A percentile compares a stretch with the other conserved stretches of the same genome.
These are phyloP conservation scores for Hypoxylon fuscum DNA, from an alignment of 495 filamentous ascomycete species.

Conservation along the genomic window DNA sequence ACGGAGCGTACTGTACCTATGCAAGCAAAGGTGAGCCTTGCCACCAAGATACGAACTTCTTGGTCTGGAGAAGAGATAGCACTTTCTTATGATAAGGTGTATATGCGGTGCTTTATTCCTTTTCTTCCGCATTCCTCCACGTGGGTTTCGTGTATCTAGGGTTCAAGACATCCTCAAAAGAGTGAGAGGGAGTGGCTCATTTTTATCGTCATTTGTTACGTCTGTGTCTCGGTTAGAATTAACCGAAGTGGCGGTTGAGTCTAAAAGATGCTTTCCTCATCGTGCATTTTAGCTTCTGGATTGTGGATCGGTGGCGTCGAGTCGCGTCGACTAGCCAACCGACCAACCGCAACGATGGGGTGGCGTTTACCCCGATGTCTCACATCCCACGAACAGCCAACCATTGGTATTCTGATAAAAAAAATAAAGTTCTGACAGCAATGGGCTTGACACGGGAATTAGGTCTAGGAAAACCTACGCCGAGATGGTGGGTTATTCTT, in stretches of 20 bases:
- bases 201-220: too few relatives aligned
- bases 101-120: background rate
- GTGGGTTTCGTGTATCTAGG: slow-evolving; percentile 12
- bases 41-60: slow-evolving; percentile 8
- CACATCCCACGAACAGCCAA: background rate
- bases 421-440: background rate
- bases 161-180: slow-evolving; percentile 7
- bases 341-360: background rate
- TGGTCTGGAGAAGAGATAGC: background rate
- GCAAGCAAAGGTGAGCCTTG: background rate
- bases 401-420: background rate
- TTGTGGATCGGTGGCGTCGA: background rate
- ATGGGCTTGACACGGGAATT: too few relatives aligned
- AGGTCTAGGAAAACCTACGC: too few relatives aligned
- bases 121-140: slow-evolving; percentile 13
- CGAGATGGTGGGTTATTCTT: too few relatives aligned
- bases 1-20: slow-evolving; percentile 17
- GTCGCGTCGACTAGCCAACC: background rate
- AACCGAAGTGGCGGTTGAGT: background rate
- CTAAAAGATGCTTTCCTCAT: background rate
- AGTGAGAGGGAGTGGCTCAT: too few relatives aligned
- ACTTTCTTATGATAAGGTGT: background rate
- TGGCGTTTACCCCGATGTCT: slow-evolving; percentile 1
- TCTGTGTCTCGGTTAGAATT: slow-evolving; percentile 16
- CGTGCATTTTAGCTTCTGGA: background rate